phyloP scores from a whole-genome alignment of 352 stramenopile genomes.

The Phytophthora sansomeana region DNA sequence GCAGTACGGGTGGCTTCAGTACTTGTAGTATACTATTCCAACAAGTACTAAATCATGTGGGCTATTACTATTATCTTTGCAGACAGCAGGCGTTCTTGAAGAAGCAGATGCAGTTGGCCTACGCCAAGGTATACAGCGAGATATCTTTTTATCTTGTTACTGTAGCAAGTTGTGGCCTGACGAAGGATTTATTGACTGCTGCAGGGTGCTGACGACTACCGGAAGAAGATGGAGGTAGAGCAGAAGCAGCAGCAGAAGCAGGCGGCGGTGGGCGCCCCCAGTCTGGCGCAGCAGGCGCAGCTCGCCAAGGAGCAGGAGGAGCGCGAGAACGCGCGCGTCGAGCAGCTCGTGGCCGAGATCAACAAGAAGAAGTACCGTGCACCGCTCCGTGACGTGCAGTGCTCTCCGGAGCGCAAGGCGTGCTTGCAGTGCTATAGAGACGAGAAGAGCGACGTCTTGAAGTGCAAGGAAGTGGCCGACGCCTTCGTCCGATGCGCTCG shows the following conservation, averaged over 20 bases:
- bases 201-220: constrained; percentile 75
- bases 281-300: constrained; percentile 61
- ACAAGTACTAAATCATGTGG: constrained; percentile 1
- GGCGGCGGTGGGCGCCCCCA: constrained; percentile 6
- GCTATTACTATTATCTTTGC: constrained; percentile 1
- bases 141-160: neutral
- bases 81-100: constrained; percentile 74
- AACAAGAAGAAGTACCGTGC: constrained; percentile 88
- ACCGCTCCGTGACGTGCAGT: constrained; percentile 85
- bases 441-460: constrained; percentile 78
- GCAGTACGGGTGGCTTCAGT: constrained; percentile 44
- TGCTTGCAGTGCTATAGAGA: constrained; percentile 90
- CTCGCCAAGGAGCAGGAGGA: constrained; percentile 76
- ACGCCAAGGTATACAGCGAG: constrained; percentile 58
- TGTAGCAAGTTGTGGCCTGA: neutral
- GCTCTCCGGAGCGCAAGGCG: constrained; percentile 74
- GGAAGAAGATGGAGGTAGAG: constrained; percentile 63
- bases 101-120: constrained; percentile 81
- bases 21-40: constrained; percentile 1
- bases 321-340: constrained; percentile 69
- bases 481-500: constrained; percentile 85
- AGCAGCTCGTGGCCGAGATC: constrained; percentile 80
- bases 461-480: constrained; percentile 89
- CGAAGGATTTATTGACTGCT: constrained; percentile 4
- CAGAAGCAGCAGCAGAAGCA: constrained; percentile 56